These are phyloP conservation scores for Euphorbia pulcherrima DNA, from an alignment of 345 rosid genomes.

Conservation along the genomic window DNA sequence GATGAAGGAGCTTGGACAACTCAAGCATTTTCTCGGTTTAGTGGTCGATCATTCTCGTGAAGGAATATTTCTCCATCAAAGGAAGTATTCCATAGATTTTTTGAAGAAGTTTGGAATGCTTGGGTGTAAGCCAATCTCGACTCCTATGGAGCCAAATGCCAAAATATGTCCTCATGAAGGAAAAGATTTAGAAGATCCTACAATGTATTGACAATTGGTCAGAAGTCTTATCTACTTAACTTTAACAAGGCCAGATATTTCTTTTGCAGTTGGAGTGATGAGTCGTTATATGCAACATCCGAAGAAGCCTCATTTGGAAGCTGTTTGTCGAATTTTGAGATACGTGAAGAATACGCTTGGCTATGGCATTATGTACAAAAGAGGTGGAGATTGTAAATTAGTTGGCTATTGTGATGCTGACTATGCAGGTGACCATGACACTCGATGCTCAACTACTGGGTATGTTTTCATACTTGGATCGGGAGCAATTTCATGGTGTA, in stretches of 20 bases:
- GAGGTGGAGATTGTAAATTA: background rate
- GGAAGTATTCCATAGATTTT: background rate
- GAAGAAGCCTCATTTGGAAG: slow-evolving; percentile 8
- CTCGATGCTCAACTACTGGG: too few species aligned
- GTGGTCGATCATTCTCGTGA: background rate
- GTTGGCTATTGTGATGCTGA: background rate
- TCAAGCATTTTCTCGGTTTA: background rate
- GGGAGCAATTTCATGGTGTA: too few species aligned
- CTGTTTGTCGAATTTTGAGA: background rate
- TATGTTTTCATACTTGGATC: too few species aligned
- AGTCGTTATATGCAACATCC: slow-evolving; percentile 8
- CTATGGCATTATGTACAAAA: background rate
- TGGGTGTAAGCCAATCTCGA: background rate
- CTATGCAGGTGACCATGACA: too few species aligned
- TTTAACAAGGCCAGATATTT: background rate
- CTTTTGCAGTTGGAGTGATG: background rate
- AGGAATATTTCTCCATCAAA: background rate
- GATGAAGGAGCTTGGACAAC: background rate
- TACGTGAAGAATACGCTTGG: background rate
- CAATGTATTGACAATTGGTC: slow-evolving; percentile 1
- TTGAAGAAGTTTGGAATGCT: background rate
- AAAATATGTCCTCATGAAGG: background rate
- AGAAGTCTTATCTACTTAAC: background rate
- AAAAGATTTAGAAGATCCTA: background rate
- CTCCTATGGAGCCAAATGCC: background rate